phyloP scores from a whole-genome alignment of 2,329 filamentous ascomycete genomes.

The Ophiocordyceps robertsii region DNA sequence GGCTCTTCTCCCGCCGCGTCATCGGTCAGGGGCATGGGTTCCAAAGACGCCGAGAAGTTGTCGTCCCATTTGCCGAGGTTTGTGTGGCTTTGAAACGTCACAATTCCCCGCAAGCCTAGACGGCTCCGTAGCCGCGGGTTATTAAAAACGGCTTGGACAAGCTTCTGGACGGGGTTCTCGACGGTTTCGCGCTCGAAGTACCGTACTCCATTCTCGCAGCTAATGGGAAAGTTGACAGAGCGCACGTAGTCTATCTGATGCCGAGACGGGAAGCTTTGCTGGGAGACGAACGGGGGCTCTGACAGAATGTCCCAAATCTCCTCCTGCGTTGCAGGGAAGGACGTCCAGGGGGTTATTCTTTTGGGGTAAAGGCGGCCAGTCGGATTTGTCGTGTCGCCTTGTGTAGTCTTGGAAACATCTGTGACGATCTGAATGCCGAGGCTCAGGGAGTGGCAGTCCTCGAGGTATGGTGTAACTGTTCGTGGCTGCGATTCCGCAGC shows the following conservation, averaged over 20 bases:
- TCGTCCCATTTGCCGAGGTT: slow-evolving; percentile 13
- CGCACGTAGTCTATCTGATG: neutral
- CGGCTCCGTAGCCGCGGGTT: slow-evolving; percentile 12
- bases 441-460: neutral
- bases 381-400: slow-evolving; percentile 19
- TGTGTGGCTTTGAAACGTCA: slow-evolving; percentile 23
- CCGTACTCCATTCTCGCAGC: slow-evolving; percentile 1
- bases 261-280: slow-evolving; percentile 7
- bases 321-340: slow-evolving; percentile 13
- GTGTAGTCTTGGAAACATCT: slow-evolving; percentile 16
- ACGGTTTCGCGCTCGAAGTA: slow-evolving; percentile 19
- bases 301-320: neutral
- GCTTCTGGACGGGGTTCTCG: slow-evolving; percentile 15
- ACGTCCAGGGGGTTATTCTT: slow-evolving; percentile 21
- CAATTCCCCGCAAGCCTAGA: slow-evolving; percentile 17
- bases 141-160: slow-evolving; percentile 15
- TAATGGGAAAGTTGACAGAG: neutral
- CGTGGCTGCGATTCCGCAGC: too few relatives aligned
- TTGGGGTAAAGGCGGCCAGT: slow-evolving; percentile 17
- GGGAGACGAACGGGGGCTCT: neutral
- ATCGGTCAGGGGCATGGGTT: too few relatives aligned
- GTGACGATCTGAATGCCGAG: slow-evolving; percentile 15
- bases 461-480: too few relatives aligned
- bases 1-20: too few relatives aligned
- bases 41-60: slow-evolving; percentile 11